Base-by-base conservation (phyloP, 208 protist species). In the Crithidia mellificae region DNA sequence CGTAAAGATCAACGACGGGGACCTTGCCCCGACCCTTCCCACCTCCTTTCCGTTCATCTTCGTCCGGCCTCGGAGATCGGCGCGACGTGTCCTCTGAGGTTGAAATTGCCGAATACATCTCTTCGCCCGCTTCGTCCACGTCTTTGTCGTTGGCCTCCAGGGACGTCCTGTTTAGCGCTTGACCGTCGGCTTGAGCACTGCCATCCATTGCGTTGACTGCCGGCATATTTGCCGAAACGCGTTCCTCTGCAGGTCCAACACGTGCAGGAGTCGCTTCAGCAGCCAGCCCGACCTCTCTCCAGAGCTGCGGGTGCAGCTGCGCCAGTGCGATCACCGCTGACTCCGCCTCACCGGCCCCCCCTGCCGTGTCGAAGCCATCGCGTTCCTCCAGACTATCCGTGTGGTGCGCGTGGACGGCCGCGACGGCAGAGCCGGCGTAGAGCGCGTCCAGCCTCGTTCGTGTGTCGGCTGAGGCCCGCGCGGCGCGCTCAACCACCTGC, bases 361-460 rank as follows among this genome's bases (percentile, higher is more conserved):
- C n/a, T n/a, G n/a, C n/a, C n/a, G n/a, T n/a, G n/a, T n/a, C n/a
- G n/a, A n/a, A n/a, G n/a, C n/a, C n/a, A n/a, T n/a, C n/a, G n/a
- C n/a, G n/a, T 3, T 25, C 61, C 55, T 41, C 49, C 41, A 20
- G 80, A 24, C 8, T 67, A 46, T 24, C 53, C 15, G 32, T 19
- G 52, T 78, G 77, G 36, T 68, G 50, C 25, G 30, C 32, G 41
- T 80, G 77, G 4, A 68, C 83, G 3, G 79, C 79, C 8, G 39
- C 29, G 15, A 24, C 51, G 11, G 75, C 66, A 41, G 36, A 56
- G 36, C 65, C 65, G 14, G 51, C 61, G 71, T 81, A 84, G 38
- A 65, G 52, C 47, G 49, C 44, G 30, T 78, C 43, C 32, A 84
- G 61, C 19, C 57, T 14, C 14, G 24, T 43, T 17, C 65, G 56